Percentiles rank a stretch among this genome's conserved stretches.
Conservation (phyloP, 495 filamentous ascomycete species). For the Xylaria bambusicola region DNA sequence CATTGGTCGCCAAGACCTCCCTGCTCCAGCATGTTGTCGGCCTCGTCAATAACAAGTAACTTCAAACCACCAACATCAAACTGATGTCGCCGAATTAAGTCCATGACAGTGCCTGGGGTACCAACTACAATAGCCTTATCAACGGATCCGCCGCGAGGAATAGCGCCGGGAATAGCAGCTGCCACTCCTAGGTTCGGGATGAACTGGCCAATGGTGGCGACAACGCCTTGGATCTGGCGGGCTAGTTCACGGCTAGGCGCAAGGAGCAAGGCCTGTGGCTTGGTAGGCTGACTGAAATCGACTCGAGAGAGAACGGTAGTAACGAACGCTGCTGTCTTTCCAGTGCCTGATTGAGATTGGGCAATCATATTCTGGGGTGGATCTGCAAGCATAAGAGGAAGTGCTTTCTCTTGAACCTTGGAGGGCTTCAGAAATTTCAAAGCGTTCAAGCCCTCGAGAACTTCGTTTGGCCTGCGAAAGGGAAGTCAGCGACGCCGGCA, state of each 20-base stretch:
- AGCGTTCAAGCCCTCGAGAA: slow-evolving; percentile 62
- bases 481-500: slow-evolving; percentile 18
- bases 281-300: slow-evolving; percentile 63
- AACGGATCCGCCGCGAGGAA: slow-evolving; percentile 60
- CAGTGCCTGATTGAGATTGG: slow-evolving; percentile 97
- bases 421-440: slow-evolving; percentile 95
- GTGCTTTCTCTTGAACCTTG: slow-evolving; percentile 91
- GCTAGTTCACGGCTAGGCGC: slow-evolving; percentile 94
- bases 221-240: slow-evolving; percentile 86
- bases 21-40: slow-evolving; percentile 93
- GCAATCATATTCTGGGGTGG: slow-evolving; percentile 91
- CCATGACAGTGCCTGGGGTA: slow-evolving; percentile 90
- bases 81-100: slow-evolving; percentile 72
- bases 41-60: slow-evolving; percentile 87
- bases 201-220: slow-evolving; percentile 79
- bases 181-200: slow-evolving; percentile 68
- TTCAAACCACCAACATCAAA: slow-evolving; percentile 66
- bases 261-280: slow-evolving; percentile 85
- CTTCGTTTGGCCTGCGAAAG: slow-evolving; percentile 36
- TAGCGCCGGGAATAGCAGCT: slow-evolving; percentile 78
- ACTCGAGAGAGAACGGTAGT: slow-evolving; percentile 86
- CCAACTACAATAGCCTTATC: slow-evolving; percentile 80
- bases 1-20: slow-evolving; percentile 96
- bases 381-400: slow-evolving; percentile 81
- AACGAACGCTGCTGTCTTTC: slow-evolving; percentile 96